Base-by-base conservation (phyloP, 2,329 filamentous ascomycete genomes). In the Alternaria dauci region DNA sequence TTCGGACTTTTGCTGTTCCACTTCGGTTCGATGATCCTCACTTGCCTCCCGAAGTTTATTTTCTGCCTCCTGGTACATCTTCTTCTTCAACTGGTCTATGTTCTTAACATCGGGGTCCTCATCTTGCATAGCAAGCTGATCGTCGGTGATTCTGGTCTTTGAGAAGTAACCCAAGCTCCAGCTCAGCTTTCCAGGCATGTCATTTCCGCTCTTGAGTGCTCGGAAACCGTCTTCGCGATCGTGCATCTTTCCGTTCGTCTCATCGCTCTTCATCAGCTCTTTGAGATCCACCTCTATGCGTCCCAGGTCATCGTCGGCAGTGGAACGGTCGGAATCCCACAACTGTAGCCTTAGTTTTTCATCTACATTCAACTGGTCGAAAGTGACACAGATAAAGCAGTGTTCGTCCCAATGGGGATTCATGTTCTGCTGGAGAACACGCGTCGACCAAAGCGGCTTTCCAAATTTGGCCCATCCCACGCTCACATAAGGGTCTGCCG, bases 401-500 rank as follows among this genome's bases (percentile, higher is more conserved):
- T 87, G 89, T 74, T 93, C 91, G 34, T 91, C 83, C 90, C 90
- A 93, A 46, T 81, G 82, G 0, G 91, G 91, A 30, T 90, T 81
- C 81, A 91, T 89, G 47, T 91, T 88, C 1, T 83, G 82, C 39
- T 84, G 76, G 23, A 92, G 82, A 42, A 93, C 84, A 50, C 90
- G 84, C 0, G 90, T 92, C 53, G 83, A 89, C 72, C 80, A 89
- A 59, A 89, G 81, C 50, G 87, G 87, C 69, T 90, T 91, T 53
- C 90, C 89, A 72, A 92, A 92, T 72, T 93, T 93, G 23, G 89
- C 89, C 89, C 90, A 93, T 1, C 87, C 89, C 8, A 92, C 87
- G 1, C 88, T 88, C 16, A 92, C 85, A 65, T 93, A 93, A 0
- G 88, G 83, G 75, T 93, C 91, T 9, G 89, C 87, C 6, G 87